Evolutionary conservation across 192 early-diverging fungal species (phyloP), one percentile per base, ranked within the genome.

Genomic region (Lobosporangium transversale): DNA sequence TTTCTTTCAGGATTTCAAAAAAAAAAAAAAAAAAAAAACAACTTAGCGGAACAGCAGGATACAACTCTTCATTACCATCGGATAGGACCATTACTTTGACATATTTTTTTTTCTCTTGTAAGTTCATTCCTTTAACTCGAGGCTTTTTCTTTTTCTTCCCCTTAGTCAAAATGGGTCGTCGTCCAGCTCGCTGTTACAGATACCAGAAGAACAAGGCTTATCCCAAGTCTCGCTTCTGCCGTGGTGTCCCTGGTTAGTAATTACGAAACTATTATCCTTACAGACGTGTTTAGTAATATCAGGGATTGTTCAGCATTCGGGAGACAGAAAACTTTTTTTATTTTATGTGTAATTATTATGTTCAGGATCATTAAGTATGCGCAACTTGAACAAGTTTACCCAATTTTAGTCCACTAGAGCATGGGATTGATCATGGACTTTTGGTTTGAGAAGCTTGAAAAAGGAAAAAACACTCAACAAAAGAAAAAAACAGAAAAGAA

Each of bases 161-260:
- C 12, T 27, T 69, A 60, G 62, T 53, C 70, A 84, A 85, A 69
- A 95, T 98, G 96, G 96, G 94, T 94, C 95, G 96, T 75, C 95
- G 96, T 94, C 96, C 96, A 81, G 94, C 96, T 88, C 91, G 94
- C 65, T 98, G 96, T 87, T 98, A 97, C 87, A 89, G 96, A 80
- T 98, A 98, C 89, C 95, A 94, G 86, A 98, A 97, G 90, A 97
- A 97, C 94, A 99, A 98, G 92, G 96, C 95, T 71, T 98, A 98
- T 86, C 97, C 97, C 70, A 99, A 97, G 89, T 96, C 93, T 64
- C 92, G 94, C 61, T 98, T 93, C 92, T 94, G 89, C 87, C 96
- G 95, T 92, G 97, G 95, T 96, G 96, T 99, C 74, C 97, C 97
- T 47, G 88, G 88, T 88, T 68, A 58, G 83, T 67, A 24, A 52